A percentile compares a stretch with the other conserved stretches of the same genome.
Evolutionary conservation across 352 stramenopile genomes (phyloP).

Genomic region (Phytophthora cactorum): DNA sequence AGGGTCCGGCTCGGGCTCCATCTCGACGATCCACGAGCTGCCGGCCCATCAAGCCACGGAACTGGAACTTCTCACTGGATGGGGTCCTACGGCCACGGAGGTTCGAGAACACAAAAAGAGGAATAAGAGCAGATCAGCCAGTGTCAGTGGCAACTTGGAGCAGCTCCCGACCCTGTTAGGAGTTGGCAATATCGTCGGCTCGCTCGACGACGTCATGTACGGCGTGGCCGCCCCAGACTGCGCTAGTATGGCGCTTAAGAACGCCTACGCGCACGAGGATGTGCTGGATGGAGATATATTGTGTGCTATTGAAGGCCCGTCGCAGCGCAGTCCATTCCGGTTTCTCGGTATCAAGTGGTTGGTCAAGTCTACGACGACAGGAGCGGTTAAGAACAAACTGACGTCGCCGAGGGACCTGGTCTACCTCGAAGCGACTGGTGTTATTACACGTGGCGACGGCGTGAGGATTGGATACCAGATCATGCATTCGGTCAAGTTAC

Average conservation of each 20-base stretch:
- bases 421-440: slow-evolving; percentile 72
- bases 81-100: slow-evolving; percentile 40
- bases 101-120: slow-evolving; percentile 37
- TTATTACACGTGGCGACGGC: slow-evolving; percentile 53
- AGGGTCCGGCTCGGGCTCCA: slow-evolving; percentile 22
- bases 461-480: slow-evolving; percentile 72
- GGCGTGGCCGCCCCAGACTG: slow-evolving; percentile 57
- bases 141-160: slow-evolving; percentile 7
- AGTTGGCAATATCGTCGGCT: slow-evolving; percentile 47
- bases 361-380: slow-evolving; percentile 49
- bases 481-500: slow-evolving; percentile 65
- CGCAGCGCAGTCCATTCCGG: slow-evolving; percentile 62
- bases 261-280: slow-evolving; percentile 47
- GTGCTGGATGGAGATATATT: slow-evolving; percentile 67
- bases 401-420: slow-evolving; percentile 60
- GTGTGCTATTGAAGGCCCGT: slow-evolving; percentile 59
- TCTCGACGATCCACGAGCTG: slow-evolving; percentile 21
- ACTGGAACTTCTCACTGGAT: slow-evolving; percentile 42
- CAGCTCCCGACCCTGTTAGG: slow-evolving; percentile 45
- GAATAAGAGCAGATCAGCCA: slow-evolving; percentile 22
- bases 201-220: slow-evolving; percentile 69
- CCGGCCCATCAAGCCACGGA: slow-evolving; percentile 36
- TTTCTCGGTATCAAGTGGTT: slow-evolving; percentile 78
- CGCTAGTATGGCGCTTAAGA: slow-evolving; percentile 65
- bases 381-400: slow-evolving; percentile 46